These are phyloP conservation scores for Cladosporium sp. DNA, from an alignment of 2,329 filamentous ascomycete genomes.

Conservation along the genomic window DNA sequence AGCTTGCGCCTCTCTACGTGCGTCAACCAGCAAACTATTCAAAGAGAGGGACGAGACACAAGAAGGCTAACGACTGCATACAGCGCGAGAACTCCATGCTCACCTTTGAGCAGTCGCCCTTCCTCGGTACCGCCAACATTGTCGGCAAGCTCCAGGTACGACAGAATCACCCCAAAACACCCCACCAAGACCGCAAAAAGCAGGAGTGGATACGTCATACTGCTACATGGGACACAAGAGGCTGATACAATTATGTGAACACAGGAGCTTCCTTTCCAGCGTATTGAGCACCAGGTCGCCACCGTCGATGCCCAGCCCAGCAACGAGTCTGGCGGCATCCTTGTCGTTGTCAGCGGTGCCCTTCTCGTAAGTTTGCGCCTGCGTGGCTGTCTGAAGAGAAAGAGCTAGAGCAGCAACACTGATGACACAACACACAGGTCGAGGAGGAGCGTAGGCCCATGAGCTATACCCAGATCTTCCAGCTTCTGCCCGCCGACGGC, in stretches of 20 bases:
- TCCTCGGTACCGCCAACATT: slow-evolving; percentile 66
- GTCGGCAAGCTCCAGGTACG: slow-evolving; percentile 76
- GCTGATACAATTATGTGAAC: not conserved
- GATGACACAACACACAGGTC: slow-evolving; percentile 55
- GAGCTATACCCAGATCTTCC: slow-evolving; percentile 89
- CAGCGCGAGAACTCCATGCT: slow-evolving; percentile 86
- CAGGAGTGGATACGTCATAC: slow-evolving; percentile 8
- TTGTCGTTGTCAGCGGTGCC: slow-evolving; percentile 85
- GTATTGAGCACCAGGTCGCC: slow-evolving; percentile 74
- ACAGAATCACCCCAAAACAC: not conserved
- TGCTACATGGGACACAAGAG: not conserved
- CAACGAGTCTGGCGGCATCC: slow-evolving; percentile 64
- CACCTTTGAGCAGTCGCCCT: slow-evolving; percentile 77
- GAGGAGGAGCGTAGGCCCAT: slow-evolving; percentile 84
- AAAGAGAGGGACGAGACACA: not conserved
- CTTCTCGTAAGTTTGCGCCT: slow-evolving; percentile 65
- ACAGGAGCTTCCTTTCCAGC: slow-evolving; percentile 75
- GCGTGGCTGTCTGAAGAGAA: not conserved
- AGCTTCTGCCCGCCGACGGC: slow-evolving; percentile 70
- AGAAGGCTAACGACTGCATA: slow-evolving; percentile 14
- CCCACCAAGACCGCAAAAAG: slow-evolving; percentile 4
- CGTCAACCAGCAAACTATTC: slow-evolving; percentile 36
- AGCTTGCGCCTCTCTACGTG: slow-evolving; percentile 77
- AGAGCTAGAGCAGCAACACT: not conserved
- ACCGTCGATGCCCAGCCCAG: slow-evolving; percentile 85